phyloP scores from a whole-genome alignment of 352 stramenopile genomes.

The Chrysophaeum taylorii region DNA sequence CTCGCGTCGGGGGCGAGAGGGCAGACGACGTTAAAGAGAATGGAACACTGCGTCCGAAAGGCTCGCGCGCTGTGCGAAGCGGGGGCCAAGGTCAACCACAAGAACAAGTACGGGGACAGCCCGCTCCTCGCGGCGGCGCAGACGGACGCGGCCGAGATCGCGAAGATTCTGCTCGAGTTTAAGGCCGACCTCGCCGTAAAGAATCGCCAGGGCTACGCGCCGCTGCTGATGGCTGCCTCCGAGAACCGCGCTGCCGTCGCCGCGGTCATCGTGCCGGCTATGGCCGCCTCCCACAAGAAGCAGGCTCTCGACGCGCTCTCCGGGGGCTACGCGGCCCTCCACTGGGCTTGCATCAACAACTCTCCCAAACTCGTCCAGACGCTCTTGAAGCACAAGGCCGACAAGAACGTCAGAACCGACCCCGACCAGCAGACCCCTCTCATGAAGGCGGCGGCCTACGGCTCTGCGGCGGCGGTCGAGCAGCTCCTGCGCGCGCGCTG shows the following conservation, averaged over 20 bases:
- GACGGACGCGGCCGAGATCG: slow-evolving; percentile 9
- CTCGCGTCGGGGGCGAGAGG: not conserved
- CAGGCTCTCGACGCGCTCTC: not conserved
- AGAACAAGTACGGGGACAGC: slow-evolving; percentile 16
- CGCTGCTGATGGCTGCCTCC: slow-evolving; percentile 8
- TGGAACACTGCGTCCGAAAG: not conserved
- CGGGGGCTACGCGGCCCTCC: slow-evolving; percentile 5
- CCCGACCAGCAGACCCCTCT: not conserved
- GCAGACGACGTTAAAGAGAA: not conserved
- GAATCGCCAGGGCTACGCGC: slow-evolving; percentile 12
- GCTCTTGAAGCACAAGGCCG: not conserved
- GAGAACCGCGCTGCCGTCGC: not conserved
- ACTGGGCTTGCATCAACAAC: slow-evolving; percentile 10
- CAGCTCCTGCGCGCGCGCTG: slow-evolving; percentile 3
- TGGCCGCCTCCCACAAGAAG: not conserved
- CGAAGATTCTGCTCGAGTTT: not conserved
- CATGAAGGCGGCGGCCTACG: slow-evolving; percentile 15
- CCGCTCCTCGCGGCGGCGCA: slow-evolving; percentile 5
- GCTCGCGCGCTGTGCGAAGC: not conserved
- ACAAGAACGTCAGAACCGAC: not conserved
- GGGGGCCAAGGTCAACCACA: slow-evolving; percentile 5
- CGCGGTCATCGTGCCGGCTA: not conserved
- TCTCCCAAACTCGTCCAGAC: not conserved
- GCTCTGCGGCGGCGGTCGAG: not conserved
- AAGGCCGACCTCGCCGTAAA: not conserved